Evolutionary conservation across 2,329 filamentous ascomycete species (phyloP), one percentile per base, ranked within the genome.

Genomic region (Phyllosticta citribraziliensis): DNA sequence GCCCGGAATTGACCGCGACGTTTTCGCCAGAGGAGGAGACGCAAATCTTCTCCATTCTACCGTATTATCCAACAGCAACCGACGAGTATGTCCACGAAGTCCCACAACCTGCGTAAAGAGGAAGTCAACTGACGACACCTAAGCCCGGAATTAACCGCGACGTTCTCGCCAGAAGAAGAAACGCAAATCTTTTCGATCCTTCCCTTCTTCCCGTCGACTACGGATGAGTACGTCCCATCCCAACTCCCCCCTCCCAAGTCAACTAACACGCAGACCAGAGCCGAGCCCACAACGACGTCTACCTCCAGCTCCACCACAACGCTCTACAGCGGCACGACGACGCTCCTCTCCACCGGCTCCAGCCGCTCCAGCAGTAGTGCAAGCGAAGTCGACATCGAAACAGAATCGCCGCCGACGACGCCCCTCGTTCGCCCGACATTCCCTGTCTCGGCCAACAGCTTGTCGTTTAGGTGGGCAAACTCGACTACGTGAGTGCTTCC

Each of bases 291-390:
- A 14, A 57, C 59, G 2, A 47, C 14, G 17, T 22, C 25, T 9
- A 61, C 55, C 3, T 30, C 19, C 10, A 20, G 1, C 14, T 57
- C 47, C 14, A 61, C 59, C 10, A n/a, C n/a, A n/a, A 61, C 54
- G 1, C 20, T 57, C 30, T 61, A 20, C 22, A 54, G 30, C 19
- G 59, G 59, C 47, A 61, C 55, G 2, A 56, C 59, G 20, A 61
- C 59, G 6, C 12, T 55, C 5, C 30, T 56, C n/a, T 30, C 27
- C 6, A 30, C 27, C 27, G 27, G 27, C 19, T 4, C 12, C 11
- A 17, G 8, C 52, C 5, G 19, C 19, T 19, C n/a, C 10, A 52
- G 52, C 20, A 63, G 14, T 14, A 51, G 64, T 52, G 63, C 67
- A 2, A n/a, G n/a, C n/a, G 40, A 12, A 17, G 12, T 17, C 12